These are phyloP conservation scores for Fusarium setosum DNA, from an alignment of 2,329 filamentous ascomycete species.

Conservation along the genomic window DNA sequence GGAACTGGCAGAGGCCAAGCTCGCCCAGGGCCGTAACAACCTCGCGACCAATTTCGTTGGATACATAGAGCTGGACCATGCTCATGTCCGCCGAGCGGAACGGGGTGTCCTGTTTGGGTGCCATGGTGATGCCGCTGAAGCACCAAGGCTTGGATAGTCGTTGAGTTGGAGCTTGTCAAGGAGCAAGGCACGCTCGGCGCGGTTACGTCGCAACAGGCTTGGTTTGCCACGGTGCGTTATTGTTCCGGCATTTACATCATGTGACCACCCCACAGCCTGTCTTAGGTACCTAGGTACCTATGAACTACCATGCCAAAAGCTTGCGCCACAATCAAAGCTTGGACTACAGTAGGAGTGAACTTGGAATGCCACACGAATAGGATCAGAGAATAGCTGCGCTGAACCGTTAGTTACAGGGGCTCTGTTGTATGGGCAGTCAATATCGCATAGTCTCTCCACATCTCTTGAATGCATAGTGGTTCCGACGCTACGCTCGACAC, in stretches of 20 bases:
- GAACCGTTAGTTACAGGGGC: too few species aligned
- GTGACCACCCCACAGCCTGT: conserved; percentile 34
- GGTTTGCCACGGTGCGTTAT: conserved; percentile 35
- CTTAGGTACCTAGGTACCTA: too few species aligned
- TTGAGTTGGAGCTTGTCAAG: conserved; percentile 46
- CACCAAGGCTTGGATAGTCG: conserved; percentile 46
- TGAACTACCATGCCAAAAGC: conserved; percentile 16
- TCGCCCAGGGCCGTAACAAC: conserved; percentile 97
- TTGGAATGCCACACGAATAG: too few species aligned
- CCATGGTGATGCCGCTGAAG: conserved; percentile 60
- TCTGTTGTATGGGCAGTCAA: too few species aligned
- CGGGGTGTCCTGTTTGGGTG: conserved; percentile 84
- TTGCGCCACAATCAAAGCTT: not conserved
- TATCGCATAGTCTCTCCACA: too few species aligned
- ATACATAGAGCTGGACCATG: conserved; percentile 99
- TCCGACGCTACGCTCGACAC: too few species aligned
- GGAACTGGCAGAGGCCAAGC: conserved; percentile 95
- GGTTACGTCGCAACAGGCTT: conserved; percentile 40
- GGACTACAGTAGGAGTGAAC: too few species aligned
- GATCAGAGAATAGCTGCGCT: too few species aligned
- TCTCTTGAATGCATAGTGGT: too few species aligned
- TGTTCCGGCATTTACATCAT: conserved; percentile 43
- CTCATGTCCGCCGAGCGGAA: conserved; percentile 99
- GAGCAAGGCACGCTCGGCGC: conserved; percentile 41
- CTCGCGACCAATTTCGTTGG: conserved; percentile 98